Base-by-base conservation (phyloP, 2,329 filamentous ascomycete genomes). In the Colletotrichum destructivum region DNA sequence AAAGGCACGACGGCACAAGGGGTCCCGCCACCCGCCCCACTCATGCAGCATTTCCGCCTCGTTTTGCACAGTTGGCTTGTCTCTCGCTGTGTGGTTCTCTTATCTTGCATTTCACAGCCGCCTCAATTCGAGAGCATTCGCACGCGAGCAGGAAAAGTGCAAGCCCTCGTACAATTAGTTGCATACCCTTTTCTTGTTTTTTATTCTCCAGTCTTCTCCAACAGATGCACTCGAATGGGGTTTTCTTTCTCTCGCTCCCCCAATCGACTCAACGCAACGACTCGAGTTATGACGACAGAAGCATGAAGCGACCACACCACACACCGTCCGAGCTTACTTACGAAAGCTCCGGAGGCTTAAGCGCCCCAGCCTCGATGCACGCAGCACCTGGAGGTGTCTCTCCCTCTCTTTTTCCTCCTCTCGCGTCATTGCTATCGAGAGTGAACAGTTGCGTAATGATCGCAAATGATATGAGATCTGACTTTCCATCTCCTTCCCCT, bases 1-100 rank as follows among this genome's bases (percentile, higher is more conserved):
- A n/a, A n/a, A n/a, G n/a, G 12, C 4, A 18, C 18, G 9, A 16
- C 11, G n/a, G 26, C 52, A 55, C 31, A 35, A 35, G 31, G 52
- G 52, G 52, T 15, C 18, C 31, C 59, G 23, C 57, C 44, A 60
- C 23, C 18, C 31, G 18, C 59, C 26, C 57, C 44, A 60, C 16
- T 44, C 23, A 60, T 31, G 42, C 21, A 60, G 46, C 23, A 21
- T 46, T 44, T 26, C 11, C 42, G 52, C 57, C 57, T 49, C 47
- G 57, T 61, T 61, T 46, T 46, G 44, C 42, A 61, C 51, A 60
- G 47, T 46, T 46, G 23, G 18, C 26, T 61, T 61, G 59, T 62
- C 38, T 46, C 51, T 31, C 13, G 52, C 52, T 26, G 26, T 38
- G 47, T 62, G 44, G 44, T 62, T 54, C 52, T 31, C 59, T 49